Base-by-base conservation (phyloP, 192 early-diverging fungal species). In the Dissophora ornata region DNA sequence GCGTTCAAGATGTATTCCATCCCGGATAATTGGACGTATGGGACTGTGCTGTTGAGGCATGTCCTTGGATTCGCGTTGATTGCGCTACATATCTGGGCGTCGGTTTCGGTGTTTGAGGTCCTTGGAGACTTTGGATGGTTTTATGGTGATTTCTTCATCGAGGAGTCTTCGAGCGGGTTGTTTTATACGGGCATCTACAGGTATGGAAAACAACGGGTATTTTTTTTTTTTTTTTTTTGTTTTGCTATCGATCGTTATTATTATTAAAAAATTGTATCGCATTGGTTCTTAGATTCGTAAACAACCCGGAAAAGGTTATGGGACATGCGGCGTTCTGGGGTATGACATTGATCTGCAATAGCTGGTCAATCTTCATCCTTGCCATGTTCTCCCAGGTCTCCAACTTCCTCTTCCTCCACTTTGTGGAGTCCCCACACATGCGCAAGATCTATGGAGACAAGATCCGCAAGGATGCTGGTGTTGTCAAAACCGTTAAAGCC, bases 91-190 rank as follows among this genome's bases (percentile, higher is more conserved):
- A 79, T 94, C 40, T 97, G 95, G 94, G 95, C 94, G 32, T 90
- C 97, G 16, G 82, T 91, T 16, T 94, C 94, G 2, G 91, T 97
- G 28, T 95, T 94, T 84, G 93, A 97, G 71, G 94, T 90, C 7
- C 84, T 97, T 49, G 96, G 97, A 32, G 93, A 96, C 65, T 95
- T 94, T 83, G 97, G 96, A 7, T 99, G 96, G 96, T 98, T 98
- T 79, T 97, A 98, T 77, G 96, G 95, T 42, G 97, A 98, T 68
- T 97, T 97, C 68, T 97, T 98, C 82, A 88, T 96, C 33, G 94
- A 94, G 69, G 89, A 91, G 28, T 81, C 90, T 8, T 86, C 89
- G 24, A 84, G 79, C 59, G 88, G 87, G 53, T 82, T 92, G 21
- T 87, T 91, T 53, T 97, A 97, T 78, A 95, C 90, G 22, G 97